phyloP scores from a whole-genome alignment of 768 basidiomycete species.

The Phlegmacium glaucopus region DNA sequence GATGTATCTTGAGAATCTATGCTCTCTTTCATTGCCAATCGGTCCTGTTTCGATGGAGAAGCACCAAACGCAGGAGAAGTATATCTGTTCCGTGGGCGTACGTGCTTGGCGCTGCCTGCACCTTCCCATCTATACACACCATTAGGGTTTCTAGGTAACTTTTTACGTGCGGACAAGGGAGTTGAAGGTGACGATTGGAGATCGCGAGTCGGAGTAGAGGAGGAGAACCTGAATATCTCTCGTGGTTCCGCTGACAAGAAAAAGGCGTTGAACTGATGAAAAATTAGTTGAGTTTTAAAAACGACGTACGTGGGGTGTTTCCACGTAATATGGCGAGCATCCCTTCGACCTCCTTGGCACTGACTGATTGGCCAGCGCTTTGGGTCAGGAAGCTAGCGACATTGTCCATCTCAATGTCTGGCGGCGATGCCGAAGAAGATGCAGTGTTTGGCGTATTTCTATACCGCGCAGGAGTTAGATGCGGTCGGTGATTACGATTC shows the following conservation, averaged over 20 bases:
- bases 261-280: background rate
- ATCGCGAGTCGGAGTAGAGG: conserved; percentile 9
- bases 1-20: conserved; percentile 29
- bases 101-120: conserved; percentile 63
- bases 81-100: conserved; percentile 56
- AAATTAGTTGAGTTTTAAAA: too few species aligned
- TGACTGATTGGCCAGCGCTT: background rate
- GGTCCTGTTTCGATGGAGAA: conserved; percentile 40
- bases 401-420: background rate
- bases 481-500: background rate
- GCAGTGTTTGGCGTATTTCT: background rate
- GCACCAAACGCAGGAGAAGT: conserved; percentile 72
- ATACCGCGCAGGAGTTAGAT: background rate
- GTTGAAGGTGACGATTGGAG: background rate
- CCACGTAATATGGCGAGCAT: conserved; percentile 5
- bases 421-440: background rate
- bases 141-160: conserved; percentile 68
- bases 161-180: conserved; percentile 28
- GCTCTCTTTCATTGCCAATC: conserved; percentile 33
- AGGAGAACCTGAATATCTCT: conserved; percentile 18
- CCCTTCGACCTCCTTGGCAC: conserved; percentile 6
- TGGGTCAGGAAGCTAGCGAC: background rate
- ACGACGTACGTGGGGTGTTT: conserved; percentile 2
- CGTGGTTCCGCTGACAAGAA: conserved; percentile 10
- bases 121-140: conserved; percentile 73